Percentiles rank a stretch among this genome's conserved stretches.
Evolutionary conservation across 805 yeast species (phyloP).

Genomic region (Suhomyces pyralidae): DNA sequence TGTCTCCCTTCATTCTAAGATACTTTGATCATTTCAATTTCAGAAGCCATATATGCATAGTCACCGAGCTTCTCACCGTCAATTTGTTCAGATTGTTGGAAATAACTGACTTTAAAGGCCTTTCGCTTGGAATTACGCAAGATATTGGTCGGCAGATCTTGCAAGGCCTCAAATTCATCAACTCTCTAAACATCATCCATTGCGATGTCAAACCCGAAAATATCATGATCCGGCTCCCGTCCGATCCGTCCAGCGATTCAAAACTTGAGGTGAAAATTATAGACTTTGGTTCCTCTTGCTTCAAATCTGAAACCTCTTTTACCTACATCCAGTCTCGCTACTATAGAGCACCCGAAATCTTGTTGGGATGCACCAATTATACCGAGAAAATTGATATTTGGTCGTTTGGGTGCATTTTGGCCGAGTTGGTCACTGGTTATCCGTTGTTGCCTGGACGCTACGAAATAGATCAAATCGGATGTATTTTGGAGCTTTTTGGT

Average conservation of each 20-base stretch:
- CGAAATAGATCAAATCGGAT: slow-evolving; percentile 47
- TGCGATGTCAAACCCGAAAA: slow-evolving; percentile 89
- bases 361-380: slow-evolving; percentile 61
- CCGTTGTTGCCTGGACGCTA: slow-evolving; percentile 48
- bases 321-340: slow-evolving; percentile 63
- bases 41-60: slow-evolving; percentile 78
- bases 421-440: slow-evolving; percentile 35
- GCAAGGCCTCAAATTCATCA: slow-evolving; percentile 59
- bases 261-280: slow-evolving; percentile 54
- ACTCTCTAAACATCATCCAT: slow-evolving; percentile 58
- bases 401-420: slow-evolving; percentile 45
- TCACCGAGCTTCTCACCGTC: slow-evolving; percentile 67
- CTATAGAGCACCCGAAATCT: slow-evolving; percentile 77
- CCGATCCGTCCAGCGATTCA: not conserved
- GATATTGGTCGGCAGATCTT: slow-evolving; percentile 54
- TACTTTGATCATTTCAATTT: slow-evolving; percentile 72
- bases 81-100: slow-evolving; percentile 63
- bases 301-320: slow-evolving; percentile 39
- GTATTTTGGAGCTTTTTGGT: slow-evolving; percentile 45
- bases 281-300: slow-evolving; percentile 75
- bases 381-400: slow-evolving; percentile 50
- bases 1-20: slow-evolving; percentile 8
- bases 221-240: slow-evolving; percentile 52
- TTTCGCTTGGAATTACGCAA: slow-evolving; percentile 39
- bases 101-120: slow-evolving; percentile 47